Conservation (phyloP, 345 rosid species). For the Syzygium grande region DNA sequence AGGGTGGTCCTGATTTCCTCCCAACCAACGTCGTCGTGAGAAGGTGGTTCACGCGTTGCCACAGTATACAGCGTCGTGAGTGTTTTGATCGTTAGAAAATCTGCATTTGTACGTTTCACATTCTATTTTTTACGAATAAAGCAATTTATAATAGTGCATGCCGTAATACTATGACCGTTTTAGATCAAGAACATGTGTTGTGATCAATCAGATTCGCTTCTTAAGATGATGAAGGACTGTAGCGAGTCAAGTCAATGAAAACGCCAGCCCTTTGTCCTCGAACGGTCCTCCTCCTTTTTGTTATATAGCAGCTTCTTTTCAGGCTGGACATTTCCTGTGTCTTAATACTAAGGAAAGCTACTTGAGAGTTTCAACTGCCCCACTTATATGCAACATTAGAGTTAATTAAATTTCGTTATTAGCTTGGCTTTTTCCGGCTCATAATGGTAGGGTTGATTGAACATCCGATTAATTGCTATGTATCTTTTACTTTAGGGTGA, state of each 20-base stretch:
- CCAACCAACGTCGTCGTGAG: neutral
- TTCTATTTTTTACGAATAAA: neutral
- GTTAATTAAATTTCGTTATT: no score
- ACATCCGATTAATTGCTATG: no score
- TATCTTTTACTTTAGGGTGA: neutral
- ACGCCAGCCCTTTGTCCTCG: neutral
- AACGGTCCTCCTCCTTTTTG: no score
- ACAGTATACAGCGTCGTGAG: neutral
- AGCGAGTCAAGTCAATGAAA: neutral
- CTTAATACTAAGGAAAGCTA: neutral
- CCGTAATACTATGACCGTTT: neutral
- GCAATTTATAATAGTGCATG: neutral
- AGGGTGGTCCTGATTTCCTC: neutral
- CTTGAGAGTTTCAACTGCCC: neutral
- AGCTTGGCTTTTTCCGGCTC: no score
- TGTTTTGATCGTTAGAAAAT: neutral
- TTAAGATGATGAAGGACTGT: neutral
- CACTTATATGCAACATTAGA: no score
- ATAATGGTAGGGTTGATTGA: no score
- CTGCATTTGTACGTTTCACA: neutral
- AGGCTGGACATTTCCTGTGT: neutral
- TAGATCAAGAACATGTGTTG: neutral
- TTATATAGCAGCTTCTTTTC: no score
- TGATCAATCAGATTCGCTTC: neutral
- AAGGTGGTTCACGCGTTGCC: accelerated